phyloP scores from a whole-genome alignment of 2,329 filamentous ascomycete species.

The Ascocoryne sarcoides region DNA sequence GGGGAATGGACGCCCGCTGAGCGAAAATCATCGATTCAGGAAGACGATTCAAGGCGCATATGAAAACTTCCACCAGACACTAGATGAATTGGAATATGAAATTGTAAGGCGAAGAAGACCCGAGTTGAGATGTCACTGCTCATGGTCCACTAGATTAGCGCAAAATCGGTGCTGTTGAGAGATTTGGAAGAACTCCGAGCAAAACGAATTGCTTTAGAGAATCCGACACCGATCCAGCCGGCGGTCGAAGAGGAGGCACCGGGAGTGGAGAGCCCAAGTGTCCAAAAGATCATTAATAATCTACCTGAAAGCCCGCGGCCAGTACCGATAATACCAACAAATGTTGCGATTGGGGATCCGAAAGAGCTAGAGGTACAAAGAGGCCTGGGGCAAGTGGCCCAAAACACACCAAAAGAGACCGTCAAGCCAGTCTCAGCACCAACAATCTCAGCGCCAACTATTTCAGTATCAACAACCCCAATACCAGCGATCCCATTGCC shows the following conservation, averaged over 20 bases:
- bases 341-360: too few species aligned
- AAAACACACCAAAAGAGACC: too few species aligned
- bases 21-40: conserved; percentile 17
- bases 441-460: too few species aligned
- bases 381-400: too few species aligned
- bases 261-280: conserved; percentile 3
- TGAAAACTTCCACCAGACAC: conserved; percentile 37
- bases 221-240: conserved; percentile 17
- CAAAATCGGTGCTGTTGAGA: conserved; percentile 47
- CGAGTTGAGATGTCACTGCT: too few species aligned
- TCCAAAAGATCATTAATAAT: conserved; percentile 1
- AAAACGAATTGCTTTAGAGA: conserved; percentile 23
- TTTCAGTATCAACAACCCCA: background rate
- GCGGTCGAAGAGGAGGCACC: conserved; percentile 22
- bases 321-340: too few species aligned
- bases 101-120: conserved; percentile 38
- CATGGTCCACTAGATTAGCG: conserved; percentile 37
- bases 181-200: conserved; percentile 37
- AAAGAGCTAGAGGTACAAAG: too few species aligned
- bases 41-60: conserved; percentile 21
- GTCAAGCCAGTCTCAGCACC: too few species aligned
- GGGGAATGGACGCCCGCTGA: conserved; percentile 32
- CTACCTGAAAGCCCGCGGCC: too few species aligned
- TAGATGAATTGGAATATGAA: conserved; percentile 49
- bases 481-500: conserved; percentile 1